phyloP scores from a whole-genome alignment of 805 yeast species.

The Lipomyces kockii region DNA sequence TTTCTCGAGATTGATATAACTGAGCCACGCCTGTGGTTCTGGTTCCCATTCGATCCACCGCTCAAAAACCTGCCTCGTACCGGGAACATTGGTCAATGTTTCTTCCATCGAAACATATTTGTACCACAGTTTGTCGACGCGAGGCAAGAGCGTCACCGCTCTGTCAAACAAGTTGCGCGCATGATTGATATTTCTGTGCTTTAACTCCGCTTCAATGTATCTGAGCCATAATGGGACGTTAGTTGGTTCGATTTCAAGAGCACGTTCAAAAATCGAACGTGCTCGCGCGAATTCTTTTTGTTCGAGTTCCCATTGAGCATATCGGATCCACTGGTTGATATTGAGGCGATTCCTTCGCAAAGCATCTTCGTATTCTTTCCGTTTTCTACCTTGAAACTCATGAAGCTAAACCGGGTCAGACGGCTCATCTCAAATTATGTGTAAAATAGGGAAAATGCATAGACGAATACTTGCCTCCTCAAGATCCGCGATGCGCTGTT shows the following conservation, averaged over 20 bases:
- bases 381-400: constrained; percentile 73
- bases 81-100: constrained; percentile 63
- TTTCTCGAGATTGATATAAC: constrained; percentile 72
- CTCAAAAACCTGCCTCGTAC: constrained; percentile 68
- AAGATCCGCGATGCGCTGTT: constrained; percentile 62
- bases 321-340: constrained; percentile 86
- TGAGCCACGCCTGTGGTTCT: constrained; percentile 65
- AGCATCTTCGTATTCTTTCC: constrained; percentile 87
- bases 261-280: constrained; percentile 85
- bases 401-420: constrained; percentile 47
- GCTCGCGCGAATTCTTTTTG: constrained; percentile 81
- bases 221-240: constrained; percentile 85
- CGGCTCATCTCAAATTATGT: not conserved
- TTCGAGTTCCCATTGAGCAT: constrained; percentile 84
- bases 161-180: constrained; percentile 85
- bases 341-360: constrained; percentile 81
- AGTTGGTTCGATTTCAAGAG: constrained; percentile 72
- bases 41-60: constrained; percentile 87
- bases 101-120: constrained; percentile 83
- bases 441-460: not conserved
- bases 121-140: constrained; percentile 86
- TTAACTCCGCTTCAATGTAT: constrained; percentile 78
- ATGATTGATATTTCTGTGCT: constrained; percentile 75
- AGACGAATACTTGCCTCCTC: constrained; percentile 57
- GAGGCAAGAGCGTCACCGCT: constrained; percentile 73